Percentiles rank a stretch among this genome's conserved stretches.
phyloP scores from a whole-genome alignment of 495 filamentous ascomycete species.

The Xylaria flabelliformis region DNA sequence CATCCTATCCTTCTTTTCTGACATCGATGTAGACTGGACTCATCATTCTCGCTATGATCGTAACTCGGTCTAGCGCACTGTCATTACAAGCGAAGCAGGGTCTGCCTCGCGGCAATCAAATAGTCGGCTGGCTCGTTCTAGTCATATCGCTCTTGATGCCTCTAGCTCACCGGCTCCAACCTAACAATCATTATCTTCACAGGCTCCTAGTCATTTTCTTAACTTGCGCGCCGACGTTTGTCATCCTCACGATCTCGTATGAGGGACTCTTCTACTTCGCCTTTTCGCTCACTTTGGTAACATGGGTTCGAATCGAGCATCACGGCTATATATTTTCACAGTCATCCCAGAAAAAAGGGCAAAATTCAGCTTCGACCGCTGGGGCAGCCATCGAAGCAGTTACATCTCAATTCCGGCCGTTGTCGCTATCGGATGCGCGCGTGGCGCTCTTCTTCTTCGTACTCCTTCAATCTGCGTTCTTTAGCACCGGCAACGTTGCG shows the following conservation, averaged over 20 bases:
- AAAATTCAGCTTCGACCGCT: conserved; percentile 29
- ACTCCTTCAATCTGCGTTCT: conserved; percentile 94
- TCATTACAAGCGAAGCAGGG: conserved; percentile 87
- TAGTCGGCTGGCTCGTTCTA: conserved; percentile 87
- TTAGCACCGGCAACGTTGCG: conserved; percentile 95
- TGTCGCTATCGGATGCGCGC: conserved; percentile 82
- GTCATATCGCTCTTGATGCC: conserved; percentile 81
- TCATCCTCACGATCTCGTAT: conserved; percentile 97
- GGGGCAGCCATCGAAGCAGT: conserved; percentile 29
- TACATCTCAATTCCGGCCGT: conserved; percentile 64
- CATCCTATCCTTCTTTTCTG: conserved; percentile 23
- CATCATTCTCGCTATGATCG: conserved; percentile 78
- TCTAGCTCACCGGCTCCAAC: conserved; percentile 77
- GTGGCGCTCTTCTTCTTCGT: conserved; percentile 94
- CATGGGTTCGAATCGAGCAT: conserved; percentile 91
- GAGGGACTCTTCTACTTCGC: conserved; percentile 96
- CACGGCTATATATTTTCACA: conserved; percentile 66
- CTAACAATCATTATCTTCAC: conserved; percentile 89
- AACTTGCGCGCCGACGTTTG: conserved; percentile 90
- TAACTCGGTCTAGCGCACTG: conserved; percentile 80
- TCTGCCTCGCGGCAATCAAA: conserved; percentile 87
- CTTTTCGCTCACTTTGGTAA: conserved; percentile 81
- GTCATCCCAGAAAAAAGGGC: conserved; percentile 37
- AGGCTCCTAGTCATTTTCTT: conserved; percentile 89
- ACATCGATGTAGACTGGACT: conserved; percentile 69